phyloP scores from a whole-genome alignment of 176 grass and related monocot genomes.

The Rhynchospora breviuscula region DNA sequence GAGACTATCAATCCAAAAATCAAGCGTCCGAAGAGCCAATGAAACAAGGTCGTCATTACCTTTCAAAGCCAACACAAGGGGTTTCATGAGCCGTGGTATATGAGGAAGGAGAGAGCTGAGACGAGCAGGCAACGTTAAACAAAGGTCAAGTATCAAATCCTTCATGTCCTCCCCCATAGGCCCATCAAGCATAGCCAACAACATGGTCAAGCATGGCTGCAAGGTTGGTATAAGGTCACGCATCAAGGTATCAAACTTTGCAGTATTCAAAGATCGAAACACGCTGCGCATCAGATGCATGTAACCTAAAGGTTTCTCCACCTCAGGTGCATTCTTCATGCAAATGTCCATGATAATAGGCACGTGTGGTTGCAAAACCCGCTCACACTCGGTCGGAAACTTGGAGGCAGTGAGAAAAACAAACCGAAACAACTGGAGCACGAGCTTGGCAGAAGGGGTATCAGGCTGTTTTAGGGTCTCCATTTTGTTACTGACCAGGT shows the following conservation, averaged over 20 bases:
- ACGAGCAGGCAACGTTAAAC: slow-evolving; percentile 90
- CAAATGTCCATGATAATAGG: slow-evolving; percentile 96
- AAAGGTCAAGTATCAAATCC: slow-evolving; percentile 87
- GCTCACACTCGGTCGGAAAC: slow-evolving; percentile 72
- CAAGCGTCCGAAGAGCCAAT: slow-evolving; percentile 87
- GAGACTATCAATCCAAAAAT: slow-evolving; percentile 98
- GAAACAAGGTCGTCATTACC: slow-evolving; percentile 91
- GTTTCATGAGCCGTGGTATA: slow-evolving; percentile 97
- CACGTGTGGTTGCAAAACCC: slow-evolving; percentile 89
- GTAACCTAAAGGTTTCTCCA: slow-evolving; percentile 97
- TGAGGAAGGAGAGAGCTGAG: slow-evolving; percentile 95
- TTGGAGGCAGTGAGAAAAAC: slow-evolving; percentile 93
- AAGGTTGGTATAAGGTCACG: slow-evolving; percentile 93
- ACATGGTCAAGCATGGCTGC: slow-evolving; percentile 95
- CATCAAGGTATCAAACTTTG: slow-evolving; percentile 95
- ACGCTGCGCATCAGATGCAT: slow-evolving; percentile 95
- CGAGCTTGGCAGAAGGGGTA: slow-evolving; percentile 88
- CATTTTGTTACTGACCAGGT: slow-evolving; percentile 89
- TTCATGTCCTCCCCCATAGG: slow-evolving; percentile 86
- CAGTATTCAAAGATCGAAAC: slow-evolving; percentile 89
- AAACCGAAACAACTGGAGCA: slow-evolving; percentile 89
- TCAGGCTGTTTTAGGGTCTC: slow-evolving; percentile 93
- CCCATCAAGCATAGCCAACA: slow-evolving; percentile 94
- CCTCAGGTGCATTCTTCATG: slow-evolving; percentile 94
- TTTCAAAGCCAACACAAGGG: slow-evolving; percentile 89